These are phyloP conservation scores for Gautieria morchelliformis DNA, from an alignment of 768 basidiomycete genomes.

Conservation along the genomic window DNA sequence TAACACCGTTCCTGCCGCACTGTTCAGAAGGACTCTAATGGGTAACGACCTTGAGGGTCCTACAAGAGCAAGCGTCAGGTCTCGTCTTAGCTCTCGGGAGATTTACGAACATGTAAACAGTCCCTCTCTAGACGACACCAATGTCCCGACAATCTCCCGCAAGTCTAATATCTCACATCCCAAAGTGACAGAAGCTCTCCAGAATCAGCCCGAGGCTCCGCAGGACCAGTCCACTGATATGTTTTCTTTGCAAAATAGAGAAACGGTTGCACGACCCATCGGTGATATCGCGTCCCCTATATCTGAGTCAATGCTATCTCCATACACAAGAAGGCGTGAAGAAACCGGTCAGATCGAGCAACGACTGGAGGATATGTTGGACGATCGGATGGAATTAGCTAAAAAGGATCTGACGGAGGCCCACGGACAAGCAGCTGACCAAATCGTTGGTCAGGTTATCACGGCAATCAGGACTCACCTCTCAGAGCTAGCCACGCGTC, in stretches of 20 bases:
- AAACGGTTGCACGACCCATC: constrained; percentile 25
- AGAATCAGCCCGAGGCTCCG: neutral
- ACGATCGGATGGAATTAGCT: constrained; percentile 50
- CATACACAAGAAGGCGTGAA: constrained; percentile 38
- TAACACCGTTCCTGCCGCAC: constrained; percentile 75
- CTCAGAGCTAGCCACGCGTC: constrained; percentile 1
- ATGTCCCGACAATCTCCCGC: constrained; percentile 60
- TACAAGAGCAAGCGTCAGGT: constrained; percentile 62
- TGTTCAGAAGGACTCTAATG: constrained; percentile 69
- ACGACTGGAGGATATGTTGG: constrained; percentile 51
- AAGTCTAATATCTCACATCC: constrained; percentile 33
- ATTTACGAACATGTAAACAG: constrained; percentile 56
- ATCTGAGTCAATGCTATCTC: constrained; percentile 30
- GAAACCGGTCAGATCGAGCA: constrained; percentile 51
- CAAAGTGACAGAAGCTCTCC: neutral
- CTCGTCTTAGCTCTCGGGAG: constrained; percentile 66
- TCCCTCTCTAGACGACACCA: constrained; percentile 70
- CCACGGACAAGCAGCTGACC: neutral
- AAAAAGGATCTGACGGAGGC: constrained; percentile 11
- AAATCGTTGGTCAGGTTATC: constrained; percentile 29
- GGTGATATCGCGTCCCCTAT: constrained; percentile 34
- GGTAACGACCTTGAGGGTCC: constrained; percentile 46
- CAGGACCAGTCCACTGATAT: constrained; percentile 24
- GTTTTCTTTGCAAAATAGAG: constrained; percentile 26
- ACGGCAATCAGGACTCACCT: constrained; percentile 23